A percentile compares a stretch with the other conserved stretches of the same genome.
Conservation (phyloP, 108 stramenopile genomes). For the Thalassiosira profunda region DNA sequence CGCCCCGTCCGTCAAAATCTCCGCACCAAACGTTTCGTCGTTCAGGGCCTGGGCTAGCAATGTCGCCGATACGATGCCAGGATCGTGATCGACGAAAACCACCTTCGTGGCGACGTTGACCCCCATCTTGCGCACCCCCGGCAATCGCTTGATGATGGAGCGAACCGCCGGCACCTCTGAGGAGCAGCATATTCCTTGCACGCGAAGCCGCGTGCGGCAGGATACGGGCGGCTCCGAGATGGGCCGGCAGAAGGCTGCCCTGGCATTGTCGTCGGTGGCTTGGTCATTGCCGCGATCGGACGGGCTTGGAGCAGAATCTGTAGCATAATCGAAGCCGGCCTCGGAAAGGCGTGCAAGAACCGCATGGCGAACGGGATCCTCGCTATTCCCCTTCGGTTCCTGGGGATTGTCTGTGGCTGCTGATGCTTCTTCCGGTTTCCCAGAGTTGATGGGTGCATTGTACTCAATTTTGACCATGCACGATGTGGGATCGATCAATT, state of each 20-base stretch:
- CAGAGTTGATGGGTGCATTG: background rate
- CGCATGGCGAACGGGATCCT: background rate
- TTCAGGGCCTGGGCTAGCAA: slow-evolving; percentile 55
- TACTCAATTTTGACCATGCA: slow-evolving; percentile 14
- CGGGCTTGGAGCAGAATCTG: background rate
- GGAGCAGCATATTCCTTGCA: slow-evolving; percentile 86
- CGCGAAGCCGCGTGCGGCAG: slow-evolving; percentile 41
- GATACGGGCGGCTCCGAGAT: slow-evolving; percentile 9
- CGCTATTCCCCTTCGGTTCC: slow-evolving; percentile 5
- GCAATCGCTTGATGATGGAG: slow-evolving; percentile 63
- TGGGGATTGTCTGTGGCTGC: slow-evolving; percentile 24
- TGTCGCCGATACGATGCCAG: slow-evolving; percentile 39
- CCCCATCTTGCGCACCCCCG: slow-evolving; percentile 68
- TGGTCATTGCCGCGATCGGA: background rate
- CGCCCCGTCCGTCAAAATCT: slow-evolving; percentile 66
- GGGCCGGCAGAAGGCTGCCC: background rate
- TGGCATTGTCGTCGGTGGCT: background rate
- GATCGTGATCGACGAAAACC: slow-evolving; percentile 81
- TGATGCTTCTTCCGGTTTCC: background rate
- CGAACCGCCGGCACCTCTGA: slow-evolving; percentile 75
- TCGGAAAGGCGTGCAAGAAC: slow-evolving; percentile 11
- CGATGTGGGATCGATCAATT: slow-evolving; percentile 7
- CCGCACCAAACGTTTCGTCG: slow-evolving; percentile 63
- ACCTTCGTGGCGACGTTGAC: slow-evolving; percentile 83
- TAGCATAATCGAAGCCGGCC: slow-evolving; percentile 21